These are phyloP conservation scores for Aphanomyces astaci DNA, from an alignment of 352 stramenopile genomes.

Conservation along the genomic window DNA sequence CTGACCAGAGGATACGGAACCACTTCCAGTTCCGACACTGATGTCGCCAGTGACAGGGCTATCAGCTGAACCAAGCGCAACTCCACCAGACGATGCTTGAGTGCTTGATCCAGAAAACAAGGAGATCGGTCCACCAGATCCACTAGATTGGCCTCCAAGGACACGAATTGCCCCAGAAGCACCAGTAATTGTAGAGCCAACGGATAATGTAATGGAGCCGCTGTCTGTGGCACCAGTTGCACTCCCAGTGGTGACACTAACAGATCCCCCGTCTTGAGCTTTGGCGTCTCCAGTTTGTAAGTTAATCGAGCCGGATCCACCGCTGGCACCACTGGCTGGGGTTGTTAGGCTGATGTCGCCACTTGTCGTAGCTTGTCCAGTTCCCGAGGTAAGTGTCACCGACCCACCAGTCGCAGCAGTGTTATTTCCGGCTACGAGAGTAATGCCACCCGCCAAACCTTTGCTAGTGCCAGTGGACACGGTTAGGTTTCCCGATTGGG, in stretches of 20 bases:
- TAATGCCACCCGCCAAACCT: neutral
- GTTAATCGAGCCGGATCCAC: neutral
- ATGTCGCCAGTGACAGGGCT: neutral
- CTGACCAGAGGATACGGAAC: neutral
- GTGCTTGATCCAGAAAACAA: slow-evolving; percentile 3
- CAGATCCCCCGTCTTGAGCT: neutral
- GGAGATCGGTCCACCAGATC: neutral
- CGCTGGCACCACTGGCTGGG: neutral
- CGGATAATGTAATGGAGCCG: slow-evolving; percentile 6
- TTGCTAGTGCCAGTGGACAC: neutral
- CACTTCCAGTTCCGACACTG: neutral
- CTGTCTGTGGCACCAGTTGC: neutral
- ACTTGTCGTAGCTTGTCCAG: neutral
- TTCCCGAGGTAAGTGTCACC: neutral
- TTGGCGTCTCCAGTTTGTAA: slow-evolving; percentile 3
- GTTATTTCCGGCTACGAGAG: neutral
- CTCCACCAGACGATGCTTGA: neutral
- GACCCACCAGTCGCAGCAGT: neutral
- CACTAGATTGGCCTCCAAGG: neutral
- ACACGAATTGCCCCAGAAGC: neutral
- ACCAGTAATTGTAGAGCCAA: neutral
- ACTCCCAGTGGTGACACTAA: neutral
- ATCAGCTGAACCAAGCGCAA: neutral
- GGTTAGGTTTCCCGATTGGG: neutral
- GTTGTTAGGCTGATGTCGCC: neutral